Conservation (phyloP, 2,329 filamentous ascomycete genomes). For the Coleophoma cylindrospora region DNA sequence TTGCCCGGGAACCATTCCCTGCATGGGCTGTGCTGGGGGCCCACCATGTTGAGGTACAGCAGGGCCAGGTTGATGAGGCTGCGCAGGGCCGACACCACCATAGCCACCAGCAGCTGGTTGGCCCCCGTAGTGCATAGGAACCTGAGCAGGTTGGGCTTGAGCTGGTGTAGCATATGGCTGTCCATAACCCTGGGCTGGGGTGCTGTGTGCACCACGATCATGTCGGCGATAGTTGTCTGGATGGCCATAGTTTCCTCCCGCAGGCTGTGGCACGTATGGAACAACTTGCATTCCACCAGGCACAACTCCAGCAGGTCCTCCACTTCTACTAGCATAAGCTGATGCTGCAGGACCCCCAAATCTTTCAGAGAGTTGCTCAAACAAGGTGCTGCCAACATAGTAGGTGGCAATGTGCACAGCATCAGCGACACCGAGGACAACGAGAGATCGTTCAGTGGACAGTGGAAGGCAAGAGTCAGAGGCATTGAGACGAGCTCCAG, state of each 20-base stretch:
- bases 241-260: constrained; percentile 87
- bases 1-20: constrained; percentile 69
- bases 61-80: constrained; percentile 63
- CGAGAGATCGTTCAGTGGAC: constrained; percentile 94
- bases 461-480: constrained; percentile 92
- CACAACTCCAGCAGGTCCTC: constrained; percentile 86
- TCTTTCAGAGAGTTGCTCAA: constrained; percentile 94
- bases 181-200: constrained; percentile 69
- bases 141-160: constrained; percentile 52
- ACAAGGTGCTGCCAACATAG: constrained; percentile 95
- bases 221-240: constrained; percentile 80
- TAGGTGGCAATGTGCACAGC: constrained; percentile 98
- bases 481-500: constrained; percentile 91
- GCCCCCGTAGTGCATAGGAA: constrained; percentile 71
- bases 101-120: constrained; percentile 62
- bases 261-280: constrained; percentile 92
- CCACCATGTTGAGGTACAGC: constrained; percentile 59
- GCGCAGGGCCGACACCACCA: constrained; percentile 72
- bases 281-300: constrained; percentile 98
- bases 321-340: constrained; percentile 94
- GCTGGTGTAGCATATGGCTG: constrained; percentile 50
- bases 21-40: constrained; percentile 70
- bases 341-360: constrained; percentile 95
- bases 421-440: constrained; percentile 96
- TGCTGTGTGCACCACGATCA: constrained; percentile 67